Conservation (phyloP, 108 stramenopile species). For the Pseudonitzschia pungens region DNA sequence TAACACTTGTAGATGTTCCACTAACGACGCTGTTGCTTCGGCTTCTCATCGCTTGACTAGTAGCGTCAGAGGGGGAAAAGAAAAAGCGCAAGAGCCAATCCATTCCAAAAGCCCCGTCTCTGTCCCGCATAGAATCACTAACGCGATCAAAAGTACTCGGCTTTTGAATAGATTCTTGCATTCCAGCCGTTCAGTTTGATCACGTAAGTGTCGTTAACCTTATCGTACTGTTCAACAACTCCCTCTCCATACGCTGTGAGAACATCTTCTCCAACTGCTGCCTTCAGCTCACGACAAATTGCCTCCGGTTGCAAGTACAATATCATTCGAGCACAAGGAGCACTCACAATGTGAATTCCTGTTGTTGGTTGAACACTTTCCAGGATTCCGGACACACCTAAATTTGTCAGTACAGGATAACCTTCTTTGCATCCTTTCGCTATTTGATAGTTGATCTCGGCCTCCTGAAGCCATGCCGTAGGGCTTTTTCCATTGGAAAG, state of each 20-base stretch:
- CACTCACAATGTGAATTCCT: constrained; percentile 87
- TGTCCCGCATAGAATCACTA: constrained; percentile 70
- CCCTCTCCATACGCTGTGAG: constrained; percentile 86
- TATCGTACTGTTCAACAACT: constrained; percentile 61
- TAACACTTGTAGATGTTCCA: constrained; percentile 24
- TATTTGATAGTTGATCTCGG: constrained; percentile 69
- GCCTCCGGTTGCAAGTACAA: constrained; percentile 86
- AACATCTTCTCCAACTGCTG: constrained; percentile 85
- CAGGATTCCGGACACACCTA: constrained; percentile 78
- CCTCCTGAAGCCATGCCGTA: constrained; percentile 57
- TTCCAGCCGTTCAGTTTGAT: constrained; percentile 71
- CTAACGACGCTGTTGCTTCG: constrained; percentile 80
- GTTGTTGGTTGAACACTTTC: constrained; percentile 86
- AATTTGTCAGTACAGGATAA: constrained; percentile 75
- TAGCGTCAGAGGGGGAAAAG: constrained; percentile 46
- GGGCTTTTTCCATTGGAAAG: constrained; percentile 55
- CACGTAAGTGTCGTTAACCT: constrained; percentile 61
- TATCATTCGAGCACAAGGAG: constrained; percentile 64
- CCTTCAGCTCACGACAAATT: constrained; percentile 78
- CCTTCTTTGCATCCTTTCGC: constrained; percentile 87
- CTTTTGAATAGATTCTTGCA: constrained; percentile 73
- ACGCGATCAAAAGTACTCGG: constrained; percentile 79
- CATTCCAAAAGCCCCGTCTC: constrained; percentile 71
- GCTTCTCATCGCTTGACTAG: constrained; percentile 49
- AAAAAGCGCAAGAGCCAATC: constrained; percentile 79